These are phyloP conservation scores for Phycomyces nitens DNA, from an alignment of 192 early-diverging fungal species.

Conservation along the genomic window DNA sequence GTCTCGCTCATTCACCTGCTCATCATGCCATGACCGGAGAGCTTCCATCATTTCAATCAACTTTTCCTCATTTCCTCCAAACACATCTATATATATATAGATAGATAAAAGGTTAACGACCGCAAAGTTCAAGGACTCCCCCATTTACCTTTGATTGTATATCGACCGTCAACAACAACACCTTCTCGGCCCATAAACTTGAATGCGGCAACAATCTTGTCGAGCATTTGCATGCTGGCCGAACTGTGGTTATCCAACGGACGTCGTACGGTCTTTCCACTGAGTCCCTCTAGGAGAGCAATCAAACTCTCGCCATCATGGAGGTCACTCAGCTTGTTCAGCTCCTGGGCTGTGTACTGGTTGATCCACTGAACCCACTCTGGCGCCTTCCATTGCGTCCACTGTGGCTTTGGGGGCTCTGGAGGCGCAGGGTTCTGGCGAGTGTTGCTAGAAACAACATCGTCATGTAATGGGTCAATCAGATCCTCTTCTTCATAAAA, in stretches of 20 bases:
- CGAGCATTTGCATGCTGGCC: slow-evolving; percentile 40
- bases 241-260: slow-evolving; percentile 29
- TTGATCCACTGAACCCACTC: slow-evolving; percentile 47
- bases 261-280: slow-evolving; percentile 37
- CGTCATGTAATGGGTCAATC: slow-evolving; percentile 26
- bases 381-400: slow-evolving; percentile 23
- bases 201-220: slow-evolving; percentile 45
- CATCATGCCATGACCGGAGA: slow-evolving; percentile 13
- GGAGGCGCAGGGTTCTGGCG: neutral
- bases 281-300: slow-evolving; percentile 35
- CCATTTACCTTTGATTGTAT: slow-evolving; percentile 43
- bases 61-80: slow-evolving; percentile 32
- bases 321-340: slow-evolving; percentile 34
- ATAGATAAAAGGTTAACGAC: too few relatives aligned
- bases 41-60: slow-evolving; percentile 29
- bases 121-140: too few relatives aligned
- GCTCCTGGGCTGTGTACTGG: slow-evolving; percentile 20
- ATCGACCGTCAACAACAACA: slow-evolving; percentile 37
- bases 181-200: slow-evolving; percentile 51
- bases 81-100: slow-evolving; percentile 19
- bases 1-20: too few relatives aligned
- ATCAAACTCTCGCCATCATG: slow-evolving; percentile 42
- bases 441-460: too few relatives aligned
- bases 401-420: neutral
- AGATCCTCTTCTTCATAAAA: slow-evolving; percentile 31